Evolutionary conservation across 2,329 filamentous ascomycete species (phyloP), one percentile per base, ranked within the genome.

Genomic region (Gaeumannomyces tritici): DNA sequence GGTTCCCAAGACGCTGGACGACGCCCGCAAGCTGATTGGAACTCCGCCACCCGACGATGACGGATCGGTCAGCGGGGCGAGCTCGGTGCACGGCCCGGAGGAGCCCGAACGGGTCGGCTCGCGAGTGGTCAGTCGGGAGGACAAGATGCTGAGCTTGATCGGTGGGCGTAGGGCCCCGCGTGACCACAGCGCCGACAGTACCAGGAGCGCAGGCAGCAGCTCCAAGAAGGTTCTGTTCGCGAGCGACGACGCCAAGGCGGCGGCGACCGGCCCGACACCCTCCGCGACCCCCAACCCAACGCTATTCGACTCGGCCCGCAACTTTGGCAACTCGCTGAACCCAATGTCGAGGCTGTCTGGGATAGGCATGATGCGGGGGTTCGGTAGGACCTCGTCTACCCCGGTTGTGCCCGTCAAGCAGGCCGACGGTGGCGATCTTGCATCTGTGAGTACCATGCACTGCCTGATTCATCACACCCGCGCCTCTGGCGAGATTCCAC

Each of bases 1-100:
- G 8, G 81, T 96, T 0, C 95, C 95, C 1, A 93, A 91, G 69
- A 99, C 95, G 1, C 79, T 99, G 0, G 95, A 96, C 68, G 95
- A 99, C 70, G 95, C 93, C 21, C 84, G 92, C 58, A 93, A 92
- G 72, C 83, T 99, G 13, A 89, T 99, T 65, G 90, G 86, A 69
- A 89, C 89, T 1, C 86, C 89, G 47, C 79, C 85, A 18, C 82
- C 77, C 0, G 84, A 87, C 3, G 85, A 88, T 51, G 84, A 85
- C 63, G 80, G 72, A 65, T 85, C 83, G 11, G 76, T 81, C n/a
- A 84, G 83, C 68, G 86, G 82, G 51, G 76, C 80, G 55, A 55
- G 79, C 66, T 81, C 82, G 1, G 70, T 81, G 9, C 80, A 74
- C 71, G 83, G 65, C n/a, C 67, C 67, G 4, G 74, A 77, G 12